Evolutionary conservation across 1,139 yeast genomes (phyloP).

Genomic region (Scheffersomyces lignicola): DNA sequence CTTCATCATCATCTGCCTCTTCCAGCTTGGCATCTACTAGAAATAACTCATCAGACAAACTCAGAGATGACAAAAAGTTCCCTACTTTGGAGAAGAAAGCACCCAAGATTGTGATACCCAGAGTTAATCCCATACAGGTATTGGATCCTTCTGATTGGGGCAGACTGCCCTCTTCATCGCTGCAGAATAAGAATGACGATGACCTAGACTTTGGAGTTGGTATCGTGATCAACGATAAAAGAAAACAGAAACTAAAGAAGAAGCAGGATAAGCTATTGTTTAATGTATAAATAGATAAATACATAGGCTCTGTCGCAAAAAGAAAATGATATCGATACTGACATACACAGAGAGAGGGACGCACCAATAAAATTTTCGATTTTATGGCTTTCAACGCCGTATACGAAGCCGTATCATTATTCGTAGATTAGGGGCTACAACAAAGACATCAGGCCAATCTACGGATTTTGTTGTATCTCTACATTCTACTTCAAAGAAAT

Average conservation of each 20-base stretch:
- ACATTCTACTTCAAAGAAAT: no score
- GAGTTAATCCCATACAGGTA: slow-evolving; percentile 36
- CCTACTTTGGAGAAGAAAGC: slow-evolving; percentile 42
- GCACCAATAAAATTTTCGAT: no score
- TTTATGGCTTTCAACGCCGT: no score
- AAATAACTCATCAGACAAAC: slow-evolving; percentile 8
- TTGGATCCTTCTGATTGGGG: slow-evolving; percentile 30
- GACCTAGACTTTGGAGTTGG: slow-evolving; percentile 11
- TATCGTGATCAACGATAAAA: slow-evolving; percentile 20
- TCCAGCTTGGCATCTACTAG: slow-evolving; percentile 4
- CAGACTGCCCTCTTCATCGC: slow-evolving; percentile 8
- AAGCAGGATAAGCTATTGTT: slow-evolving; percentile 23
- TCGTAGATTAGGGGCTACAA: no score
- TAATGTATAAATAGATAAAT: slow-evolving; percentile 1
- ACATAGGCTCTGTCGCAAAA: no score
- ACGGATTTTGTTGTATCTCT: no score
- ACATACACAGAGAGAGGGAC: no score
- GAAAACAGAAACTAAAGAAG: slow-evolving; percentile 30
- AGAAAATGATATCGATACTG: no score
- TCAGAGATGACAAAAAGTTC: slow-evolving; percentile 26
- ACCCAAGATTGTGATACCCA: slow-evolving; percentile 35
- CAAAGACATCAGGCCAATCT: no score
- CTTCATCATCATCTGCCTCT: slow-evolving; percentile 4
- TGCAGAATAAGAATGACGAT: slow-evolving; percentile 10
- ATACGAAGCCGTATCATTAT: no score